These are phyloP conservation scores for Capillidium rhysosporum DNA, from an alignment of 371 early-diverging fungal species.

Conservation along the genomic window DNA sequence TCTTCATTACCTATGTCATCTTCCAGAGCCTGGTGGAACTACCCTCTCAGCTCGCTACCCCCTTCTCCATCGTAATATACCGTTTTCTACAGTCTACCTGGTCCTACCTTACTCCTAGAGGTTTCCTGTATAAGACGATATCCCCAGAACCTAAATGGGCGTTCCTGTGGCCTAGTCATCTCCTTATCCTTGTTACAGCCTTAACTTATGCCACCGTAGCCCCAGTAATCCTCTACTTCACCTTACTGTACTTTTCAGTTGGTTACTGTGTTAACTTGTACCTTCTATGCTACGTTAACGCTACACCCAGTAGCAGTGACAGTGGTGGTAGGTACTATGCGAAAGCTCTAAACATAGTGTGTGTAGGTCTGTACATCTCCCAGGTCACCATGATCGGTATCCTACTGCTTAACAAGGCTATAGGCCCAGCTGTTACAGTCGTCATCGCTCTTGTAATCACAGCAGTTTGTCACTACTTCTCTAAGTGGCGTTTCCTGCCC, in stretches of 20 bases:
- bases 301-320: not conserved
- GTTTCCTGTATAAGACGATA: not conserved
- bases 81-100: not conserved
- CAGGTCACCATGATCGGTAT: not conserved
- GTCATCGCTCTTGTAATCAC: not conserved
- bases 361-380: not conserved
- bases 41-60: not conserved
- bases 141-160: not conserved
- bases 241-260: not conserved
- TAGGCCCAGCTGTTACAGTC: not conserved
- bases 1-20: not conserved
- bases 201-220: not conserved
- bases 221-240: not conserved
- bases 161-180: not conserved
- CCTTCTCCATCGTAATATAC: not conserved
- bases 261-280: not conserved
- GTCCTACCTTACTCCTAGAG: not conserved
- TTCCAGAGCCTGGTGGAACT: not conserved
- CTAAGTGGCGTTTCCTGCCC: not conserved
- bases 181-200: not conserved
- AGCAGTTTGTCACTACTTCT: not conserved
- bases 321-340: not conserved
- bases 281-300: not conserved
- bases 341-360: not conserved
- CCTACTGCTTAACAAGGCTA: not conserved